Conservation (phyloP, 129 eudicot species). For the Centaurea solstitialis region DNA sequence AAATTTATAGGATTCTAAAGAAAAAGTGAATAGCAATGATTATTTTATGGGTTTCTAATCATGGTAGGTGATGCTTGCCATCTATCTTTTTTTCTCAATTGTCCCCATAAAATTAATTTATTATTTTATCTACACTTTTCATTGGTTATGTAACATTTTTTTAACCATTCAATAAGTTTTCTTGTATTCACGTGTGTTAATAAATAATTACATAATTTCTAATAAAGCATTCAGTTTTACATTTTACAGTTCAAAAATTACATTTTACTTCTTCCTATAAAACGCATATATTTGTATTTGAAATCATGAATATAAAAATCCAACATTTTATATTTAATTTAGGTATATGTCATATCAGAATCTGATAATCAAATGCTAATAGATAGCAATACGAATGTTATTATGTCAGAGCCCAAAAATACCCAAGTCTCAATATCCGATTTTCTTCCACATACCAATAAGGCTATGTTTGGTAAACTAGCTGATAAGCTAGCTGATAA, state of each 20-base stretch:
- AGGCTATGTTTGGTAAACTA: no score
- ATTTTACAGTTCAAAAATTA: background rate
- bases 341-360: no score
- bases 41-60: conserved; percentile 7
- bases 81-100: background rate
- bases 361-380: no score
- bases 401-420: no score
- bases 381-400: no score
- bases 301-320: no score
- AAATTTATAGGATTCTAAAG: background rate
- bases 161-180: background rate
- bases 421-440: no score
- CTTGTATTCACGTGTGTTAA: background rate
- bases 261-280: no score
- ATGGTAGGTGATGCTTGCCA: conserved; percentile 14
- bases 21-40: background rate
- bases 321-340: no score
- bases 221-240: background rate
- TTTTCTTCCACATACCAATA: no score
- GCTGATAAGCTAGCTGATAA: no score
- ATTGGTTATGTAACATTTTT: background rate
- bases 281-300: no score
- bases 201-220: background rate
- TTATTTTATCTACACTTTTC: background rate
- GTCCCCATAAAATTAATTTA: background rate